Evolutionary conservation across 441 rosid genomes (phyloP).

Genomic region (Mallotus japonicus): DNA sequence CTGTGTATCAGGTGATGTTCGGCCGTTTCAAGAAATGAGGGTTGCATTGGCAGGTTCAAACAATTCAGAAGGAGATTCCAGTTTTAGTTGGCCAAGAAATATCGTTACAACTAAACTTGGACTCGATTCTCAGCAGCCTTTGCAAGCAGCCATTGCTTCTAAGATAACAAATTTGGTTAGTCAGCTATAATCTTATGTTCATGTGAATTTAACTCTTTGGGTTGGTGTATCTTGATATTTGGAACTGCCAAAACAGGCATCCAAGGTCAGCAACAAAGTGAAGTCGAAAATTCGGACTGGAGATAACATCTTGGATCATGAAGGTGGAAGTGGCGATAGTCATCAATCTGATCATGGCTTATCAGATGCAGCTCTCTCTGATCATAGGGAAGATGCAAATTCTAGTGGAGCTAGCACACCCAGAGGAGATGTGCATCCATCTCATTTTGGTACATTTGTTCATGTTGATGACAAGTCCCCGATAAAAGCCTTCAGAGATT

Average conservation of each 20-base stretch:
- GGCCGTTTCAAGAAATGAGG: slow-evolving; percentile 43
- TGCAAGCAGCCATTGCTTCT: slow-evolving; percentile 80
- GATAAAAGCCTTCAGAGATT: slow-evolving; percentile 48
- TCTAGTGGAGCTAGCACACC: slow-evolving; percentile 94
- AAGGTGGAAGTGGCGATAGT: slow-evolving; percentile 76
- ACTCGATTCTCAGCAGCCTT: slow-evolving; percentile 85
- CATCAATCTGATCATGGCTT: slow-evolving; percentile 63
- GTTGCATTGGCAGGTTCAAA: slow-evolving; percentile 32
- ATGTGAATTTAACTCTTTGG: slow-evolving; percentile 13
- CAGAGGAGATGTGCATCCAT: slow-evolving; percentile 59
- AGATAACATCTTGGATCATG: slow-evolving; percentile 50
- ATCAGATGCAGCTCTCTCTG: slow-evolving; percentile 46
- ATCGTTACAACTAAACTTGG: slow-evolving; percentile 73
- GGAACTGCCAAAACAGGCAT: slow-evolving; percentile 50
- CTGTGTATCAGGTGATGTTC: slow-evolving; percentile 60
- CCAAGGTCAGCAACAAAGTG: slow-evolving; percentile 79
- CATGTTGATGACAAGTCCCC: slow-evolving; percentile 51
- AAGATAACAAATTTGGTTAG: slow-evolving; percentile 89
- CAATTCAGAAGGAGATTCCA: slow-evolving; percentile 45
- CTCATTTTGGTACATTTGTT: slow-evolving; percentile 60
- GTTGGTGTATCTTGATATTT: slow-evolving; percentile 33
- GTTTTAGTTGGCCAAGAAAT: slow-evolving; percentile 41
- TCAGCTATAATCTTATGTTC: slow-evolving; percentile 26
- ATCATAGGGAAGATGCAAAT: slow-evolving; percentile 73
- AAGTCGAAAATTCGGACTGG: slow-evolving; percentile 65